Base-by-base conservation (phyloP, 2,329 filamentous ascomycete species). In the Cercospora nicotianae region DNA sequence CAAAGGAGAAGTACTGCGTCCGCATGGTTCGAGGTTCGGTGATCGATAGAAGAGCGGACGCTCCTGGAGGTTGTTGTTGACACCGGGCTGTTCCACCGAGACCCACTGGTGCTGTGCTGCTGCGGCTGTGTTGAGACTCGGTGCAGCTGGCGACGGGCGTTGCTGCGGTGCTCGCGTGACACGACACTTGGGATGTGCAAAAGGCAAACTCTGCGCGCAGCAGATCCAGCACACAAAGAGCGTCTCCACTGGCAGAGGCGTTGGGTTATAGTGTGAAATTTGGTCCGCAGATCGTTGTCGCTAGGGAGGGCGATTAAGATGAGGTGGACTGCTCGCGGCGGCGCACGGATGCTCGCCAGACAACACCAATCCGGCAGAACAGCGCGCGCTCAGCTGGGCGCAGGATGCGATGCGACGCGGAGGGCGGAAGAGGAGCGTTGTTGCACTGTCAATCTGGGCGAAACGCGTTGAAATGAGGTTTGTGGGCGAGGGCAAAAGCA, bases 1-100 rank as follows among this genome's bases (percentile, higher is more conserved):
- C 75, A 66, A 74, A 64, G 60, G 75, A 74, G 70, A 73, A 75
- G 69, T 75, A 75, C 48, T 71, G 63, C 60, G 73, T 66, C 39
- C 68, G 55, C 75, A 76, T 76, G 70, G 66, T 64, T 66, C 10
- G 63, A 51, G 30, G 69, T 33, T 30, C 63, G 60, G 33, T 60
- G 48, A 63, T 58, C 33, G 67, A 55, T 7, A 57, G 20, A 18
- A 60, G 39, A 42, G 60, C 48, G 12, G 36, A 39, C 59, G 61
- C 45, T 28, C 12, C 5, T 51, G 63, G 31, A 53, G 36, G 36
- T 45, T 31, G 55, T 59, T 60, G 36, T 65, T 39, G 55, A 20
- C 20, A 31, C 26, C 31, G 33, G 33, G 36, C 31, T 61, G 8
- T 26, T 28, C 59, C 39, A 23, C 31, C 23, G 59, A 45, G 59